Conservation (phyloP, 2,329 filamentous ascomycete species). For the Microthyrium microscopicum region DNA sequence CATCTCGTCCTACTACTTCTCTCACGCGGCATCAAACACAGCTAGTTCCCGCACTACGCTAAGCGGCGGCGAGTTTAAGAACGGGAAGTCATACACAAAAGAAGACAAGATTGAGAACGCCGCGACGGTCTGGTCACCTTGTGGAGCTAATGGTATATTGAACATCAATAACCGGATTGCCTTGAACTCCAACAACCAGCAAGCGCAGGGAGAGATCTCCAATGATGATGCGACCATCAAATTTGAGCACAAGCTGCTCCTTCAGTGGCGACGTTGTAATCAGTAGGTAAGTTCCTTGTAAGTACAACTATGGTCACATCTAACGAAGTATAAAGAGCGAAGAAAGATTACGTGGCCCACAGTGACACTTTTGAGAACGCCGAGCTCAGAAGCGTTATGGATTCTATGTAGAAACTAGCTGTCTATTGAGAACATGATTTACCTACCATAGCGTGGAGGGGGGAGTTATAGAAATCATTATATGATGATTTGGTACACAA, state of each 20-base stretch:
- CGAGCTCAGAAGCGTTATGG: no score
- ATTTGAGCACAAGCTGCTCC: slow-evolving; percentile 11
- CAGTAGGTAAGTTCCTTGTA: slow-evolving; percentile 3
- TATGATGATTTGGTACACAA: no score
- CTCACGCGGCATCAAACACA: slow-evolving; percentile 1
- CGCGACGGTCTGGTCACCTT: slow-evolving; percentile 4
- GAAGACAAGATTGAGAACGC: slow-evolving; percentile 2
- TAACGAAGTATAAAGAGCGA: no score
- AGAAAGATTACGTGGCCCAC: no score
- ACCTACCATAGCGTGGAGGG: no score
- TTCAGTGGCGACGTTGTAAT: slow-evolving; percentile 27
- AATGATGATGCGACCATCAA: slow-evolving; percentile 7
- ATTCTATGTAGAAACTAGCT: no score
- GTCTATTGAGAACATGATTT: no score
- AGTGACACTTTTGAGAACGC: no score
- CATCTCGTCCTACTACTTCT: slow-evolving; percentile 4
- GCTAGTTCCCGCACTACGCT: slow-evolving; percentile 24
- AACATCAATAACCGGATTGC: slow-evolving; percentile 7
- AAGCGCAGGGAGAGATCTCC: neutral
- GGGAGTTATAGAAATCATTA: no score
- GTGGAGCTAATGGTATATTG: slow-evolving; percentile 1
- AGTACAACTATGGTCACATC: no score
- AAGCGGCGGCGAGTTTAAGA: slow-evolving; percentile 21
- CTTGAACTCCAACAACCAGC: slow-evolving; percentile 7
- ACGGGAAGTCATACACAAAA: neutral